Base-by-base conservation (phyloP, 192 early-diverging fungal genomes). In the Coemansia sp. region DNA sequence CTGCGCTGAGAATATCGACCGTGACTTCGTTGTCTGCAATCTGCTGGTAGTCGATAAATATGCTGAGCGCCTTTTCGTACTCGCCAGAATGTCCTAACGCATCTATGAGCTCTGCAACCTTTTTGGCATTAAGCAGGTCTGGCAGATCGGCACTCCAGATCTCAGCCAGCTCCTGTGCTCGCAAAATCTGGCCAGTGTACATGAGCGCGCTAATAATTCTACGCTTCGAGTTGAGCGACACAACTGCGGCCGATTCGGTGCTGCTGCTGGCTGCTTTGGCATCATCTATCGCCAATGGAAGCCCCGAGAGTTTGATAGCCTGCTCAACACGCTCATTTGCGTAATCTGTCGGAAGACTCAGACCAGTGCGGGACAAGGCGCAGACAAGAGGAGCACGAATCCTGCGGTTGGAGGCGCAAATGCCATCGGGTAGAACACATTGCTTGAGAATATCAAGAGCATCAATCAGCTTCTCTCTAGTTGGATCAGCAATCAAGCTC, bases 1-100 rank as follows among this genome's bases (percentile, higher is more conserved):
- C 79, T 0, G 79, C 66, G 16, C 61, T 59, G 48, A 76, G 57
- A 4, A 76, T 67, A 11, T 69, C 74, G 9, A 71, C 38, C 3
- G 71, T 66, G 19, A 67, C 50, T 9, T 74, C 74, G 52, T 58
- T 41, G 40, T 49, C 41, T 18, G 60, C 64, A 43, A 68, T 44
- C 45, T 75, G 60, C 63, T 82, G 79, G 21, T 68, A 52, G 19
- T 52, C 47, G 6, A 71, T 45, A 70, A 82, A 82, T 11, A 82
- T 57, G 50, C 64, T 68, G 6, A 82, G 71, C 15, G 79, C 79
- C 53, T 76, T 41, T 9, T 32, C 40, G 53, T 72, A 67, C 40
- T 68, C 40, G 11, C 64, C 73, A 10, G 59, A 39, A 9, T 32
- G n/a, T 4, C 63, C 69, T 26, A 76, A 49, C 6, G 64, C 79